These are phyloP conservation scores for Phytophthora fragariae DNA, from an alignment of 352 stramenopile genomes.

Conservation along the genomic window DNA sequence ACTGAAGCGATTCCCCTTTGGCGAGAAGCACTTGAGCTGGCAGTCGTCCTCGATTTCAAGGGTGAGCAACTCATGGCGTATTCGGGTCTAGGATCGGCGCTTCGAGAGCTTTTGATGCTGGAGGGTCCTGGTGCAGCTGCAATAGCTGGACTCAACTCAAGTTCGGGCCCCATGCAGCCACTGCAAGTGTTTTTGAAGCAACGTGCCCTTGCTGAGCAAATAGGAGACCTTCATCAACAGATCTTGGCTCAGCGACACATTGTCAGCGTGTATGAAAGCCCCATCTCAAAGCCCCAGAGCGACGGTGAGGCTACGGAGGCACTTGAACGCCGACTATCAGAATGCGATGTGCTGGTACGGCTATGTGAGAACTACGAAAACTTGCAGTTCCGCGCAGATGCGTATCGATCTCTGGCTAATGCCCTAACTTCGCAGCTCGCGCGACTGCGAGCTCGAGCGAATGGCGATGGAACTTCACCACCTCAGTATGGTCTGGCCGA, in stretches of 20 bases:
- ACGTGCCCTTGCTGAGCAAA: slow-evolving; percentile 49
- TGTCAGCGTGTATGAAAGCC: slow-evolving; percentile 63
- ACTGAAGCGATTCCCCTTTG: slow-evolving; percentile 59
- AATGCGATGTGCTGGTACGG: slow-evolving; percentile 55
- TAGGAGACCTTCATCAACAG: slow-evolving; percentile 50
- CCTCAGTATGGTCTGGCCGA: slow-evolving; percentile 47
- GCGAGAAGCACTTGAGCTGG: slow-evolving; percentile 59
- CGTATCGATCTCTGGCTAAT: slow-evolving; percentile 65
- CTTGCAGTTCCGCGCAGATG: slow-evolving; percentile 44
- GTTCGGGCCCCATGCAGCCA: slow-evolving; percentile 24
- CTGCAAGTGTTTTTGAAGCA: slow-evolving; percentile 57
- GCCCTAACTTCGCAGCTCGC: slow-evolving; percentile 59
- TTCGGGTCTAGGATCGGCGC: slow-evolving; percentile 49
- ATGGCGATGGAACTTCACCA: slow-evolving; percentile 15
- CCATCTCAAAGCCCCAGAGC: slow-evolving; percentile 27
- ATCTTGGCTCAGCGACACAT: slow-evolving; percentile 57
- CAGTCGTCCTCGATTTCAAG: slow-evolving; percentile 49
- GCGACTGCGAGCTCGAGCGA: slow-evolving; percentile 43
- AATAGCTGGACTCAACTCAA: slow-evolving; percentile 13
- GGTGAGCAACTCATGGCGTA: slow-evolving; percentile 53
- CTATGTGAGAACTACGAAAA: slow-evolving; percentile 56
- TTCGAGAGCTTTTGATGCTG: slow-evolving; percentile 43
- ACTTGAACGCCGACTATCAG: slow-evolving; percentile 51
- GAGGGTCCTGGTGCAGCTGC: slow-evolving; percentile 22
- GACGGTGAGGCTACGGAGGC: slow-evolving; percentile 18